A percentile compares a stretch with the other conserved stretches of the same genome.
These are phyloP conservation scores for Pseudogymnoascus sp. DNA, from an alignment of 2,329 filamentous ascomycete species.

Conservation along the genomic window DNA sequence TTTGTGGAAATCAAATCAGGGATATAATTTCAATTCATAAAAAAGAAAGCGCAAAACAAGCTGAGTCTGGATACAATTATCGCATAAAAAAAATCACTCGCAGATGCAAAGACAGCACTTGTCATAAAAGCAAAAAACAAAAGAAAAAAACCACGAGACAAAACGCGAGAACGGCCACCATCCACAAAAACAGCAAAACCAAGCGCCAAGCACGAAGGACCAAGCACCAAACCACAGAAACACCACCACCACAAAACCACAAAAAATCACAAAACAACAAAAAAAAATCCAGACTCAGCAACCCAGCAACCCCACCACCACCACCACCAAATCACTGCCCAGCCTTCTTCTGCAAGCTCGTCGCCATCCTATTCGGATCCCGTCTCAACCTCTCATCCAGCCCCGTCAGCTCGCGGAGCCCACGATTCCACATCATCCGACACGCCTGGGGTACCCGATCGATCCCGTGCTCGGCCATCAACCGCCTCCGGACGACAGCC, in stretches of 20 bases:
- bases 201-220: neutral
- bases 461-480: neutral
- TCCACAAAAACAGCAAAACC: neutral
- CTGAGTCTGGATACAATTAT: neutral
- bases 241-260: neutral
- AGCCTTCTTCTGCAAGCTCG: neutral
- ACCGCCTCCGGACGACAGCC: neutral
- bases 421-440: neutral
- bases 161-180: neutral
- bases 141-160: neutral
- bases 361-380: neutral
- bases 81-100: neutral
- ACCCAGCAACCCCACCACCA: neutral
- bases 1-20: neutral
- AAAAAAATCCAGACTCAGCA: neutral
- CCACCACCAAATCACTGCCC: neutral
- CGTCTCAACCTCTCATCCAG: neutral
- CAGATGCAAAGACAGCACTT: slow-evolving; percentile 1
- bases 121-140: neutral
- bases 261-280: neutral
- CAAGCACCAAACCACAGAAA: neutral
- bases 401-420: neutral
- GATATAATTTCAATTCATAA: neutral
- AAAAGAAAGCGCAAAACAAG: neutral
- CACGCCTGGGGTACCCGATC: neutral